Percentiles rank a stretch among this genome's conserved stretches.
phyloP scores from a whole-genome alignment of 2,329 filamentous ascomycete genomes.

The Mariannaea elegans region DNA sequence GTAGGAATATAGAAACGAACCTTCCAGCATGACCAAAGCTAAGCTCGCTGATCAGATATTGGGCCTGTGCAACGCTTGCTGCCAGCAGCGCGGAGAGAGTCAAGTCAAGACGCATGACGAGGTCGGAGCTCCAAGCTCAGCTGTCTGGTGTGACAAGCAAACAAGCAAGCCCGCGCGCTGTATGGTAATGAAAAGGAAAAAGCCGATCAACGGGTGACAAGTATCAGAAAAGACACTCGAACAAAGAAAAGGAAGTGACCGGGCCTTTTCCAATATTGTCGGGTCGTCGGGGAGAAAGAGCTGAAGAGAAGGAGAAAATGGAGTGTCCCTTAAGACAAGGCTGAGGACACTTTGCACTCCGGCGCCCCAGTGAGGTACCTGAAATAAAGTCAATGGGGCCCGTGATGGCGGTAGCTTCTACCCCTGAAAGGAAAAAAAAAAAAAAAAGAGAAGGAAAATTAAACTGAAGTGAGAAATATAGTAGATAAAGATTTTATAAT shows the following conservation, averaged over 20 bases:
- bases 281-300: constrained; percentile 12
- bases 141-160: constrained; percentile 9
- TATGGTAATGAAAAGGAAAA: constrained; percentile 1
- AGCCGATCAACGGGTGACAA: constrained; percentile 19
- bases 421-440: neutral
- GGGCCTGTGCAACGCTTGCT: constrained; percentile 63
- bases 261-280: constrained; percentile 12
- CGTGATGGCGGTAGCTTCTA: neutral
- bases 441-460: neutral
- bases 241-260: constrained; percentile 14
- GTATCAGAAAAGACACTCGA: constrained; percentile 10
- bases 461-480: too few relatives aligned
- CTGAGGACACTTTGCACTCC: constrained; percentile 43
- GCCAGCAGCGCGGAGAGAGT: constrained; percentile 54
- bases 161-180: constrained; percentile 4
- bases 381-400: neutral
- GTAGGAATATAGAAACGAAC: constrained; percentile 56
- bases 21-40: constrained; percentile 79
- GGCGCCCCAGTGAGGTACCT: neutral
- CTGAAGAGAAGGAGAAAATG: constrained; percentile 18
- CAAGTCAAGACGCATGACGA: constrained; percentile 56
- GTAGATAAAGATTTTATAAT: too few relatives aligned
- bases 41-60: constrained; percentile 75
- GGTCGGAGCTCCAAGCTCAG: constrained; percentile 22
- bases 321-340: constrained; percentile 29